Base-by-base conservation (phyloP, 352 stramenopile genomes). In the Blastocystis sp. region DNA sequence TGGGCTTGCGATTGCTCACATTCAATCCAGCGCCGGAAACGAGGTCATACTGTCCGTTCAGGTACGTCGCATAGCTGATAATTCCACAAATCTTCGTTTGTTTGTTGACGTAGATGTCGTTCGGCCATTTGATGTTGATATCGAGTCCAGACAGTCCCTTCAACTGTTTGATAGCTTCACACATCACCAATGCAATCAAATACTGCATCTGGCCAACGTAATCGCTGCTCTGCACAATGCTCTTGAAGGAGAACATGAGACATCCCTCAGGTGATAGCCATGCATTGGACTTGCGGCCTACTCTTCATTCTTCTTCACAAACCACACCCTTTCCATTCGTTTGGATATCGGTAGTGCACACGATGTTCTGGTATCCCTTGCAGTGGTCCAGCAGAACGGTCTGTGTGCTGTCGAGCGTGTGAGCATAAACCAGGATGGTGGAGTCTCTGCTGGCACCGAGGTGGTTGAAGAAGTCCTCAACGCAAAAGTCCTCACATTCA, bases 121-220 rank as follows among this genome's bases (percentile, higher is more conserved):
- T 90, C 14, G 89, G 89, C 89, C 89, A 90, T 64, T 90, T 90
- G 69, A 90, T 90, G 43, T 77, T 89, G 24, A 90, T 38, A 68
- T 89, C 66, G 24, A 89, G 66, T 28, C n/a, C 34, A 62, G 76
- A 21, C 11, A 40, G 38, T 77, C 60, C 52, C 14, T 87, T 28
- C 54, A 87, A 34, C 60, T 87, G 43, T 10, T 87, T 69, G 21
- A 87, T 76, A 1, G 76, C 76, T 14, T 76, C 1, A 52, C 60
- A 76, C 60, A 87, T 87, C 19, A 76, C 76, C 28, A 87, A 76
- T 17, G 76, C 60, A 19, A 70, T 57, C 43, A 87, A 40, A 38
- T 87, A 87, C 24, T 87, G 76, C 40, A 87, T 59, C 60, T 71
- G 21, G 6, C 76, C 34, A 57, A 81, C 42, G 38, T 79, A 87